Base-by-base conservation (phyloP, 495 filamentous ascomycete genomes). In the Xylaria palmicola region DNA sequence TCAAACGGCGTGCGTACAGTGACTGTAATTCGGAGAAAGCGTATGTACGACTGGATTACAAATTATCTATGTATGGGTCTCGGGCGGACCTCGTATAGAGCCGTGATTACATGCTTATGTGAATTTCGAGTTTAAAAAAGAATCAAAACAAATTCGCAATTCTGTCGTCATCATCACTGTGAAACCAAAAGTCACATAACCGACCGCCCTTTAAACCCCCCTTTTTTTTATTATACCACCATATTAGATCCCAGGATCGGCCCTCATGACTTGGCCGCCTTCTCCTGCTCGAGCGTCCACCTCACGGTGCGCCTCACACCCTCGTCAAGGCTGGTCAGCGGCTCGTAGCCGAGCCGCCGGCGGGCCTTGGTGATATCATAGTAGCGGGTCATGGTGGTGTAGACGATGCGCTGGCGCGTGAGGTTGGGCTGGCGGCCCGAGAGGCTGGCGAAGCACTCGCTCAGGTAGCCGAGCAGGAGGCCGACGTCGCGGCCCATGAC, bases 331-430 rank as follows among this genome's bases (percentile, higher is more conserved):
- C 78, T 76, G n/a, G 92, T 83, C 27, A 93, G 71, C 3, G 92
- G 90, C 65, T 70, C 56, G 72, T 96, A 97, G 24, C 90, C 89
- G 52, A 96, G 77, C 65, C 90, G 74, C 66, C 70, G 78, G 79
- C 87, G 91, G 50, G 92, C 92, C 83, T 96, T 97, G n/a, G 85
- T 77, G 54, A 90, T 89, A 60, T 87, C 86, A 68, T 90, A 94
- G 76, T 92, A 97, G 22, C 91, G 84, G 43, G 89, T 90, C 88
- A 93, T 94, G 73, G 86, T 88, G 65, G 79, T 84, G 68, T 88
- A 93, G 37, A 87, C 82, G 55, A 94, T 91, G 49, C 85, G 82
- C 69, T 88, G 82, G 66, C 87, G 80, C 47, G 85, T 94, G 69
- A 98, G 77, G 24, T 85, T 89, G 13, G 91, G 88, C 54, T 84